Conservation (phyloP, 1,284 basidiomycete genomes). For the Ceratobasidium sp. region DNA sequence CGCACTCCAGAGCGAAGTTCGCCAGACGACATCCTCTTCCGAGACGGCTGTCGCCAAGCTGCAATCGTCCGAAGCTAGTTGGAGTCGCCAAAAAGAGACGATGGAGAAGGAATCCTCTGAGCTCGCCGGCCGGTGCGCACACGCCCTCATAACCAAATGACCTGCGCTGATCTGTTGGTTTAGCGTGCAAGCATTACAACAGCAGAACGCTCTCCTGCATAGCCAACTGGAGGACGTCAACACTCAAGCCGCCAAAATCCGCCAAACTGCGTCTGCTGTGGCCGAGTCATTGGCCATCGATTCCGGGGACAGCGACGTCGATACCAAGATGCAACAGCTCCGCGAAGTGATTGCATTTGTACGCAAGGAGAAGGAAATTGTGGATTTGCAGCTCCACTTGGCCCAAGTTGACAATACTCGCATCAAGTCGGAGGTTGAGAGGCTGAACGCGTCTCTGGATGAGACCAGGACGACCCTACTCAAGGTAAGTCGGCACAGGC, state of each 20-base stretch:
- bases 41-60: constrained; percentile 82
- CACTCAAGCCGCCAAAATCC: constrained; percentile 80
- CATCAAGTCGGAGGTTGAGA: constrained; percentile 79
- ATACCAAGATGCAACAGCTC: constrained; percentile 71
- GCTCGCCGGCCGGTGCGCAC: constrained; percentile 70
- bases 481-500: constrained; percentile 56
- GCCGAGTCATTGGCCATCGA: constrained; percentile 55
- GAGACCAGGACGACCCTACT: constrained; percentile 71
- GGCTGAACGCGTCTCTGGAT: constrained; percentile 73
- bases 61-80: constrained; percentile 75
- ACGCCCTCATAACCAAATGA: background rate
- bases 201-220: constrained; percentile 84
- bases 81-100: constrained; percentile 79
- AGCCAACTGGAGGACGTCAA: constrained; percentile 88
- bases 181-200: constrained; percentile 78
- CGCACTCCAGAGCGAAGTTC: constrained; percentile 62
- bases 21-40: constrained; percentile 67
- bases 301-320: constrained; percentile 58
- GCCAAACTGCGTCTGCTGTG: constrained; percentile 67
- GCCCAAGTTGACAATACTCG: constrained; percentile 85
- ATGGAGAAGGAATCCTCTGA: constrained; percentile 82
- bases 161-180: constrained; percentile 9
- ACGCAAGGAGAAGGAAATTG: constrained; percentile 90
- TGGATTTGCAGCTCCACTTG: constrained; percentile 86
- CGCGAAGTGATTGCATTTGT: constrained; percentile 85